Evolutionary conservation across 1,284 basidiomycete species (phyloP), one percentile per base, ranked within the genome.

Genomic region (Fomitiporia mediterranea): DNA sequence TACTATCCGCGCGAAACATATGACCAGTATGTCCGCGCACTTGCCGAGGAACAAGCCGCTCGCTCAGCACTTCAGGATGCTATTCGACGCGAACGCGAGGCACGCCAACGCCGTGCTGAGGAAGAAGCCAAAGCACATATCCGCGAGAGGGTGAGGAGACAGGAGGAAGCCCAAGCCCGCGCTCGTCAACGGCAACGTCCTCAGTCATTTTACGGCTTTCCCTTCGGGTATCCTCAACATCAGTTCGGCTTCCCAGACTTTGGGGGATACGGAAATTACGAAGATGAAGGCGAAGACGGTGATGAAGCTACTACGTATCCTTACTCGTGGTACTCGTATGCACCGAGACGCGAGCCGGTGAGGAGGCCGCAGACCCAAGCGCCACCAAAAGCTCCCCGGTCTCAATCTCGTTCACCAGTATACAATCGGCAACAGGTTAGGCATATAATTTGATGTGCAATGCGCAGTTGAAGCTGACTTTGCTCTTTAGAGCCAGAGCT

Each of bases 11-110:
- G 51, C 43, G 28, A 15, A 19, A 21, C 54, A 17, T 46, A 25
- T 38, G 55, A 60, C 38, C 47, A 49, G 15, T 56, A 56, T 40
- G 27, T 56, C 17, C 40, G 50, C 3, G 48, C 58, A 15, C 54
- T 60, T 32, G 58, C 55, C 7, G 58, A 60, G 23, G 58, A 60
- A 46, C 54, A 60, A 43, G 58, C 50, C 35, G 58, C 54, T 4
- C 40, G 54, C 2, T 13, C 32, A 2, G 58, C 48, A 9, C 51
- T 56, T 35, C 44, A 49, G 28, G 44, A 44, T 4, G 54, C 54
- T 8, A 47, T 56, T 9, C 51, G 44, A 13, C 50, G 51, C n/a
- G 53, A 56, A 21, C 57, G 53, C 27, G 53, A 51, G n/a, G 57
- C 57, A n/a, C 53, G 46, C 13, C 38, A 32, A 28, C 49, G 47